phyloP scores from a whole-genome alignment of 768 basidiomycete genomes.

The Hebeloma cylindrosporum region DNA sequence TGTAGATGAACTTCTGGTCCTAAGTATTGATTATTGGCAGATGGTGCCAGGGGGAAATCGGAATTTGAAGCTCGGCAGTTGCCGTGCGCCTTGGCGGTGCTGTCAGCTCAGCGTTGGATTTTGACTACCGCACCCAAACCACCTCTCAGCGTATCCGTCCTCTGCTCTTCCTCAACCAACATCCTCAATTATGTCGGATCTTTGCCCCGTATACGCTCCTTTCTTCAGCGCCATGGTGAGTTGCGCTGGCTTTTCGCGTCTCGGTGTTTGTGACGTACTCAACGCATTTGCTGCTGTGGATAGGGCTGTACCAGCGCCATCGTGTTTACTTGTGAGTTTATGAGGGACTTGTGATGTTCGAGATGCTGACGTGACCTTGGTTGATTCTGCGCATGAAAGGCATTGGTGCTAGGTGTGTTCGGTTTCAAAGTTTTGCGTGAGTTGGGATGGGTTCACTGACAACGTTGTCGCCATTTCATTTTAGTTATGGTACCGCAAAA shows the following conservation, averaged over 20 bases:
- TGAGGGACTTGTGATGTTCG: background rate
- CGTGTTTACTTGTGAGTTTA: constrained; percentile 89
- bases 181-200: constrained; percentile 41
- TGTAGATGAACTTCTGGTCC: no score
- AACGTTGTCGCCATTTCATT: constrained; percentile 13
- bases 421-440: constrained; percentile 9
- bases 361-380: constrained; percentile 1
- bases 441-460: constrained; percentile 9
- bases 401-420: constrained; percentile 79
- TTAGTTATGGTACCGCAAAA: constrained; percentile 97
- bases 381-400: constrained; percentile 41
- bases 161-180: constrained; percentile 6
- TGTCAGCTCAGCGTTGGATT: constrained; percentile 9
- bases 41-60: constrained; percentile 8
- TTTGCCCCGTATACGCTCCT: constrained; percentile 94
- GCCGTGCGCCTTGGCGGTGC: constrained; percentile 1
- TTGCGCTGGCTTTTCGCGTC: constrained; percentile 8
- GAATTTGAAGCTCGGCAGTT: constrained; percentile 17
- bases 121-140: constrained; percentile 16
- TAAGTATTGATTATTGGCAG: constrained; percentile 1
- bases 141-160: constrained; percentile 14
- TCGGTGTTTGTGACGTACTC: constrained; percentile 17
- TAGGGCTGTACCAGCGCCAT: constrained; percentile 97
- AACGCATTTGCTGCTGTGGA: constrained; percentile 13
- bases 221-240: constrained; percentile 97